Evolutionary conservation across 2,329 filamentous ascomycete species (phyloP).

Genomic region (Aspergillus pseudoterreus): DNA sequence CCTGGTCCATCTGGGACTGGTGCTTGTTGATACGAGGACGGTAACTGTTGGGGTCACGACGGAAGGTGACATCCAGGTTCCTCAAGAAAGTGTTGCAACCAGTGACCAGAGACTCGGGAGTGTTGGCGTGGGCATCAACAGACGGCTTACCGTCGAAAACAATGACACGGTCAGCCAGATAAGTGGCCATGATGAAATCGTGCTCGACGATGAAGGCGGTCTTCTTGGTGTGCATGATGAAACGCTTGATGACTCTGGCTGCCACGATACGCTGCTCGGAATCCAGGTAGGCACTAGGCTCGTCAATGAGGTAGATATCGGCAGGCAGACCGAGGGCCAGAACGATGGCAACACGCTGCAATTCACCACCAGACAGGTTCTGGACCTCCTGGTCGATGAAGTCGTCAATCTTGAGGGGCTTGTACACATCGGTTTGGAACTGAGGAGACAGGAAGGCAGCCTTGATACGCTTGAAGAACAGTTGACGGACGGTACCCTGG

Average conservation of each 20-base stretch:
- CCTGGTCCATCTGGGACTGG: constrained; percentile 92
- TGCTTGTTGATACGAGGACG: constrained; percentile 98
- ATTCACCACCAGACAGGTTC: constrained; percentile 97
- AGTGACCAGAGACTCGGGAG: constrained; percentile 85
- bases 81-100: constrained; percentile 96
- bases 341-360: constrained; percentile 98
- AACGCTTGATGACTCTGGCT: constrained; percentile 96
- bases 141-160: constrained; percentile 96
- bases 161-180: constrained; percentile 88
- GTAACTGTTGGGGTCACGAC: constrained; percentile 92
- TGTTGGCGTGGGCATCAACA: constrained; percentile 80
- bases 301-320: constrained; percentile 97
- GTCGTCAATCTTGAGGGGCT: constrained; percentile 97
- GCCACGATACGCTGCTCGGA: constrained; percentile 99
- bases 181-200: constrained; percentile 97
- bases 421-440: constrained; percentile 99
- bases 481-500: constrained; percentile 89
- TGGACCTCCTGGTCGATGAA: constrained; percentile 99
- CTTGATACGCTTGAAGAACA: constrained; percentile 99
- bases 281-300: constrained; percentile 95
- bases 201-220: constrained; percentile 99
- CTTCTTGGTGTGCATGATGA: constrained; percentile 99
- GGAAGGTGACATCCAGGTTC: constrained; percentile 97
- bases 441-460: constrained; percentile 92
- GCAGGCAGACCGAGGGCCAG: constrained; percentile 92